phyloP scores from a whole-genome alignment of 78 protist species.

The Speleostelium caveatum region DNA sequence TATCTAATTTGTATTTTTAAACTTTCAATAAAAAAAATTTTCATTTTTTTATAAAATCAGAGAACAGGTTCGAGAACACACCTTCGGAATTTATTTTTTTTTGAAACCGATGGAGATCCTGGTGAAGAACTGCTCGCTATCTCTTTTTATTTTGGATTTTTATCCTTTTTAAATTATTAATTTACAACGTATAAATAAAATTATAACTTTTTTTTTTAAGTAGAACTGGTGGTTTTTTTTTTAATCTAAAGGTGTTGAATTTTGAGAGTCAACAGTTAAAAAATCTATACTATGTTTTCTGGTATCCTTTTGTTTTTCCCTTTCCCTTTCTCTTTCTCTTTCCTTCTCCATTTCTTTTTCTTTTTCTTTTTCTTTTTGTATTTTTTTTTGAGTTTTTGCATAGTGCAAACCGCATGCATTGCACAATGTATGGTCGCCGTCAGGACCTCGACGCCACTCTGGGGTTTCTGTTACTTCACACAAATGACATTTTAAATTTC shows the following conservation, averaged over 20 bases:
- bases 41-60: too few relatives aligned
- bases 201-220: not conserved
- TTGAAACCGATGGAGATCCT: too few relatives aligned
- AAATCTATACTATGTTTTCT: slow-evolving; percentile 61
- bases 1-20: too few relatives aligned
- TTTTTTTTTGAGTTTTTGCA: slow-evolving; percentile 68
- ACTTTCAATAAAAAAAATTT: too few relatives aligned
- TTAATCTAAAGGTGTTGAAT: not conserved
- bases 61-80: too few relatives aligned
- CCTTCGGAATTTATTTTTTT: too few relatives aligned
- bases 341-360: slow-evolving; percentile 42
- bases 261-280: not conserved
- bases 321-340: not conserved
- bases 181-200: not conserved
- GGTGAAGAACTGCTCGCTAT: too few relatives aligned
- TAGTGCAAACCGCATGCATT: slow-evolving; percentile 78
- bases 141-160: not conserved
- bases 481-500: slow-evolving; percentile 75
- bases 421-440: slow-evolving; percentile 75
- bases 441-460: slow-evolving; percentile 81
- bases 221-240: not conserved
- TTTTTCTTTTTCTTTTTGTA: slow-evolving; percentile 39
- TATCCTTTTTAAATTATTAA: not conserved
- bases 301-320: slow-evolving; percentile 18
- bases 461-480: slow-evolving; percentile 81